A percentile compares a stretch with the other conserved stretches of the same genome.
Conservation (phyloP, 495 filamentous ascomycete genomes). For the Xylaria palmicola region DNA sequence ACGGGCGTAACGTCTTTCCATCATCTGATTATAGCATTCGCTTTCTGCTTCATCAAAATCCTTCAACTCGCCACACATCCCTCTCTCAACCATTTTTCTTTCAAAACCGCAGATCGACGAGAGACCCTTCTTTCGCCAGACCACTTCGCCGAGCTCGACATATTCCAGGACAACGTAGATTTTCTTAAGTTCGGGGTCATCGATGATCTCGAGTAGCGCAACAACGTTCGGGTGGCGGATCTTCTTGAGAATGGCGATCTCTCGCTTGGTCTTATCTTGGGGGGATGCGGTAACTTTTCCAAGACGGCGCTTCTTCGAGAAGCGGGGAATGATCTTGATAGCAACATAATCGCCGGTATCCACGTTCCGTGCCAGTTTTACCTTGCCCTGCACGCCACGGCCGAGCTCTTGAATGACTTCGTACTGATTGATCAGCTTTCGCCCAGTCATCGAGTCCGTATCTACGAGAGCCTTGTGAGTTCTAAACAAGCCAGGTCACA, state of each 20-base stretch:
- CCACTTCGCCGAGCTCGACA: constrained; percentile 88
- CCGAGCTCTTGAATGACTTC: constrained; percentile 95
- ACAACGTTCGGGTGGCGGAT: constrained; percentile 95
- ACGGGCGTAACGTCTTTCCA: constrained; percentile 54
- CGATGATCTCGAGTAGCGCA: constrained; percentile 92
- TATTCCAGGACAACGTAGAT: constrained; percentile 97
- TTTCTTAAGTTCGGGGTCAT: constrained; percentile 92
- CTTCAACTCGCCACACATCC: constrained; percentile 58
- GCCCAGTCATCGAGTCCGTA: constrained; percentile 78
- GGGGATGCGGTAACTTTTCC: constrained; percentile 65
- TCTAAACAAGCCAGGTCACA: constrained; percentile 33
- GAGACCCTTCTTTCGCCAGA: constrained; percentile 83
- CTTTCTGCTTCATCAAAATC: constrained; percentile 55
- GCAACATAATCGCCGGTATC: constrained; percentile 79
- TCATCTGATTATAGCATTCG: constrained; percentile 56
- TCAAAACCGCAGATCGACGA: constrained; percentile 80
- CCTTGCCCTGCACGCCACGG: constrained; percentile 93
- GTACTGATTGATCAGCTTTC: constrained; percentile 96
- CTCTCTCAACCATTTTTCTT: constrained; percentile 71
- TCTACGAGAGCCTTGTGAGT: constrained; percentile 90
- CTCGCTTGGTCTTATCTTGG: constrained; percentile 92
- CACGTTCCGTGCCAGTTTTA: constrained; percentile 84
- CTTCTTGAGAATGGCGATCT: constrained; percentile 98
- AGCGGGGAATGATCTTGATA: constrained; percentile 98
- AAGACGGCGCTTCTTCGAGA: constrained; percentile 86